Base-by-base conservation (phyloP, 495 filamentous ascomycete species). In the Aspergillus cristatus region DNA sequence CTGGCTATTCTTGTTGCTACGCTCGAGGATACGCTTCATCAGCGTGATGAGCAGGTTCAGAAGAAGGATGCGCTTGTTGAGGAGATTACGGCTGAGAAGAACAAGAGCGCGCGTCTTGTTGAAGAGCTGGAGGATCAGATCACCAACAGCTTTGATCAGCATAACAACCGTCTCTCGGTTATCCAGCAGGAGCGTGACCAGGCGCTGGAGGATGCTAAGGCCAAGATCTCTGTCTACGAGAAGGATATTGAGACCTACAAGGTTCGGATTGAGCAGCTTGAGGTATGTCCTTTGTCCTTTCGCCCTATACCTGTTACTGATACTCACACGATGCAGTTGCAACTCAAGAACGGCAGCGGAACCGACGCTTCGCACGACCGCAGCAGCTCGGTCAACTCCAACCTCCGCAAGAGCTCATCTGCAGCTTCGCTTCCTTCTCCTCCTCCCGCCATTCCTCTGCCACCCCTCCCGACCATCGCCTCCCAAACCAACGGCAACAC, bases 61-160 rank as follows among this genome's bases (percentile, higher is more conserved):
- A 79, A 80, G 63, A 79, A 84, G 57, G 68, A 74, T 31, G 53
- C 58, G 13, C 68, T 82, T 26, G 58, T 85, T 30, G 71, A 78
- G 37, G 70, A 68, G 41, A 62, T 81, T 35, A 65, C 53, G 10
- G 62, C 69, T 28, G 76, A 81, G 56, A 81, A 84, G 59, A 60
- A 86, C 62, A 93, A 91, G 68, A 90, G 89, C 58, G 83, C 83
- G 12, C 79, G 84, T 31, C 67, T 99, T 7, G 83, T 97, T 6
- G 87, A 96, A 52, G 91, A 97, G 60, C 79, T 99, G 13, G 91
- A 99, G 58, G 88, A 99, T 43, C 90, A 99, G 50, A 76, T 99
- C n/a, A 82, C 84, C 43, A 86, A 71, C 54, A 95, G 86, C 60
- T 98, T 83, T 55, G 91, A 98, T 41, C 86, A 94, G 52, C 86